Evolutionary conservation across 1,139 yeast species (phyloP).

Genomic region (Trichomonascaceae sp.): DNA sequence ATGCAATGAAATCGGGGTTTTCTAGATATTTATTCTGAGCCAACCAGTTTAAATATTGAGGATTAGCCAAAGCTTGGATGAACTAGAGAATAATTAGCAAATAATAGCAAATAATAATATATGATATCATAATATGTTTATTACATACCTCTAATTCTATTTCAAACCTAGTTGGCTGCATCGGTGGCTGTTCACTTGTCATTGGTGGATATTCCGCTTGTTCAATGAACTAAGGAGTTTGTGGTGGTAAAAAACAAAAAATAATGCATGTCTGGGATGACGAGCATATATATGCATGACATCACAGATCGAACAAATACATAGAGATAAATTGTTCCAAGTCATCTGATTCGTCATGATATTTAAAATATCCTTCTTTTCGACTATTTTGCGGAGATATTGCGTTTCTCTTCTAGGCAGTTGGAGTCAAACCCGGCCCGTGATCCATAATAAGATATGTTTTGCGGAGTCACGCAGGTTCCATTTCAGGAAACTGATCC

Average conservation of each 20-base stretch:
- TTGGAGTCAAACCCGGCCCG: neutral
- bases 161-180: conserved; percentile 66
- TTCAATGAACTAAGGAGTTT: neutral
- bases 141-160: conserved; percentile 57
- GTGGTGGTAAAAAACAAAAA: neutral
- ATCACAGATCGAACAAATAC: too few relatives aligned
- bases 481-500: neutral
- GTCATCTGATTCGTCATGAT: neutral
- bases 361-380: neutral
- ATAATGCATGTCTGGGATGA: neutral
- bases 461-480: neutral
- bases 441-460: neutral
- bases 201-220: neutral
- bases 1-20: conserved; percentile 55
- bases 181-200: neutral
- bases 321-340: neutral
- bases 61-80: conserved; percentile 75
- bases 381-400: neutral
- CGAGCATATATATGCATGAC: neutral
- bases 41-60: conserved; percentile 64
- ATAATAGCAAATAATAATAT: neutral
- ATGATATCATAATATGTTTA: neutral
- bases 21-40: conserved; percentile 69
- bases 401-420: neutral
- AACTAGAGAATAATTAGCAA: conserved; percentile 52